Conservation (phyloP, 2,329 filamentous ascomycete genomes). For the Apiospora marii region DNA sequence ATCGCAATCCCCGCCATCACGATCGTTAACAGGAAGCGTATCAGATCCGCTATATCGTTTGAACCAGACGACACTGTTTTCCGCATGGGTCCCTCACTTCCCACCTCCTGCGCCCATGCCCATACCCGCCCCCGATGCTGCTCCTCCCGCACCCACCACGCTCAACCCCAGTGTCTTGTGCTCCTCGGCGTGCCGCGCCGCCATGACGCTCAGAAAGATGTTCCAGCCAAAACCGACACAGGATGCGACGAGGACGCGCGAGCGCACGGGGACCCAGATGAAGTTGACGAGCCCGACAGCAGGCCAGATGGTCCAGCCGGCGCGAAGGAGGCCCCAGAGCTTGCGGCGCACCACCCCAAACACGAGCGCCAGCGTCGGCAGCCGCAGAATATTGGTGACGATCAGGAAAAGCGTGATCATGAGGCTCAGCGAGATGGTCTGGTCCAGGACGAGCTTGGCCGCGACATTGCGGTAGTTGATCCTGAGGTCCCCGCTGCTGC, state of each 20-base stretch:
- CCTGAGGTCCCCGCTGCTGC: constrained; percentile 13
- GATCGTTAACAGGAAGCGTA: not conserved
- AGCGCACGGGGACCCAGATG: constrained; percentile 46
- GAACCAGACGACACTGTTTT: not conserved
- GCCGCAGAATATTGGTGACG: constrained; percentile 46
- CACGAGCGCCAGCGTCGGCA: constrained; percentile 36
- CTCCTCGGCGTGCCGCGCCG: constrained; percentile 19
- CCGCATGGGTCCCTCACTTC: not conserved
- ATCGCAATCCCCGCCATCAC: not conserved
- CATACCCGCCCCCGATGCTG: not conserved
- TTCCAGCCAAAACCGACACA: constrained; percentile 48
- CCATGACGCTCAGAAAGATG: constrained; percentile 42
- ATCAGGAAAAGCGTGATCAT: constrained; percentile 45
- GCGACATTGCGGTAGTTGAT: constrained; percentile 46
- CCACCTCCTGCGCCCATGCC: not conserved
- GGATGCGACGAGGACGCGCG: constrained; percentile 45
- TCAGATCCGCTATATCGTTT: not conserved
- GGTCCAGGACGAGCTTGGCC: constrained; percentile 46
- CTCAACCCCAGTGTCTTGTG: constrained; percentile 5
- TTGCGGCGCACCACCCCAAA: constrained; percentile 39
- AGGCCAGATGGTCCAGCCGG: constrained; percentile 49
- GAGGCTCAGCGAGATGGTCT: constrained; percentile 46
- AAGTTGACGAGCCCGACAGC: constrained; percentile 47
- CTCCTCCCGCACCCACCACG: not conserved
- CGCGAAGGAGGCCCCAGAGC: constrained; percentile 42